A percentile compares a stretch with the other conserved stretches of the same genome.
Evolutionary conservation across 2,329 filamentous ascomycete species (phyloP).

Genomic region (Colletotrichum phormii): DNA sequence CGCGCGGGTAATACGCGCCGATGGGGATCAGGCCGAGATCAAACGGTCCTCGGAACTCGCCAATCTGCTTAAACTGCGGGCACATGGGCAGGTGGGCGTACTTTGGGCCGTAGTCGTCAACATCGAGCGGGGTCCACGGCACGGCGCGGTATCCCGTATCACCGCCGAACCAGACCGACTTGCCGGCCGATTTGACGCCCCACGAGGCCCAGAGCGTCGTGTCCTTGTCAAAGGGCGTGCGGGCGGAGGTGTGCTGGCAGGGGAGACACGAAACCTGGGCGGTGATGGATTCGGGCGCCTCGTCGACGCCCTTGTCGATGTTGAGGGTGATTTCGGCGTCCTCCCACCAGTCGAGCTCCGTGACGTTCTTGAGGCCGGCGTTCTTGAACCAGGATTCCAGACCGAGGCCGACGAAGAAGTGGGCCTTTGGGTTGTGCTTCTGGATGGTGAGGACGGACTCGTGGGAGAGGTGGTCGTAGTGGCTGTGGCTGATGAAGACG

Average conservation of each 20-base stretch:
- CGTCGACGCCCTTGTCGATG: conserved; percentile 43
- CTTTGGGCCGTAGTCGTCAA: conserved; percentile 78
- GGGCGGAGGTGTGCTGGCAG: conserved; percentile 83
- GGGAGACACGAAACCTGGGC: conserved; percentile 84
- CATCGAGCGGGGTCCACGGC: conserved; percentile 67
- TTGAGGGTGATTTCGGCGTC: conserved; percentile 78
- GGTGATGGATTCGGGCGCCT: conserved; percentile 63
- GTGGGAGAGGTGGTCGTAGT: conserved; percentile 92
- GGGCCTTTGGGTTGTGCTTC: conserved; percentile 78
- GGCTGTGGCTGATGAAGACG: conserved; percentile 87
- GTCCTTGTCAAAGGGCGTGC: conserved; percentile 75
- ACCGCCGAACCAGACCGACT: conserved; percentile 88
- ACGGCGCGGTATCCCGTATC: conserved; percentile 93
- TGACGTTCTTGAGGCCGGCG: conserved; percentile 79
- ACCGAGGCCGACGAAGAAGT: conserved; percentile 89
- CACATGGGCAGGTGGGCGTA: conserved; percentile 77
- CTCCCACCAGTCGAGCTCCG: conserved; percentile 97
- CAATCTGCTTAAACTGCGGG: conserved; percentile 88
- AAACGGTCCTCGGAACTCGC: conserved; percentile 83
- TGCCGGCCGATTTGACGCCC: conserved; percentile 78
- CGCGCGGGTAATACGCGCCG: conserved; percentile 83
- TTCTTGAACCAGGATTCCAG: conserved; percentile 84
- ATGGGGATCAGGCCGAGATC: conserved; percentile 94
- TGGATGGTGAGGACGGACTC: conserved; percentile 78
- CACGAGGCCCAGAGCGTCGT: conserved; percentile 90